Evolutionary conservation across 73 alveolate genomes (phyloP), one percentile per base, ranked within the genome.

Genomic region (Urostyla sp.): DNA sequence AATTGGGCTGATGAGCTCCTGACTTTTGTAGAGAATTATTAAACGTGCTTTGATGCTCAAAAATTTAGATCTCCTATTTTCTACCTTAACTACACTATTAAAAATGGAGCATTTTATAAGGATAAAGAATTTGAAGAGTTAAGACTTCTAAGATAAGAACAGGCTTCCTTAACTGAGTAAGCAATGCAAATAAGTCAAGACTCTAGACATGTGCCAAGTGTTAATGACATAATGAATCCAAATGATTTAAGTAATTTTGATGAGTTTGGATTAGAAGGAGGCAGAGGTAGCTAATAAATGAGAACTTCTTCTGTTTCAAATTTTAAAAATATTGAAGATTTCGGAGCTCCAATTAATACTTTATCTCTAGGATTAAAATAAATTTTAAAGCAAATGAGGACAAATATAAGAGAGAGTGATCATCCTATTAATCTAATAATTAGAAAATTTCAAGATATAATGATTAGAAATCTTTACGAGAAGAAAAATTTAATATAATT

Each of bases 1-100:
- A 10, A 6, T 21, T 66, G 80, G 80, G 38, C 80, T 13, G 80
- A 44, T n/a, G 23, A 66, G 52, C 48, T 66, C 21, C 28, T 31
- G n/a, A 18, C 21, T 6, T 66, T 21, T 27, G 44, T 44, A 16
- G 18, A 37, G 6, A 63, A 66, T 2, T 44, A 66, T 2, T 43
- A 66, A 43, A 11, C 32, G 7, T 18, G 34, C 56, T 66, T 66
- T 54, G 23, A 7, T 6, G 21, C 5, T 3, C 11, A 66, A 4
- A 66, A 66, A 45, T 66, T 40, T 34, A 66, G 80, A 45, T 40
- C 66, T 24, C 66, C 80, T 3, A 43, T 66, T 10, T 66, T 66
- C 46, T 66, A 66, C 28, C 80, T 43, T 27, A 66, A 66, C 27
- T 66, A 66, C 46, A 66, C 51, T 21, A 59, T 59, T 20, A n/a